Conservation (phyloP, 169 alveolate species). For the Eimeria acervulina region DNA sequence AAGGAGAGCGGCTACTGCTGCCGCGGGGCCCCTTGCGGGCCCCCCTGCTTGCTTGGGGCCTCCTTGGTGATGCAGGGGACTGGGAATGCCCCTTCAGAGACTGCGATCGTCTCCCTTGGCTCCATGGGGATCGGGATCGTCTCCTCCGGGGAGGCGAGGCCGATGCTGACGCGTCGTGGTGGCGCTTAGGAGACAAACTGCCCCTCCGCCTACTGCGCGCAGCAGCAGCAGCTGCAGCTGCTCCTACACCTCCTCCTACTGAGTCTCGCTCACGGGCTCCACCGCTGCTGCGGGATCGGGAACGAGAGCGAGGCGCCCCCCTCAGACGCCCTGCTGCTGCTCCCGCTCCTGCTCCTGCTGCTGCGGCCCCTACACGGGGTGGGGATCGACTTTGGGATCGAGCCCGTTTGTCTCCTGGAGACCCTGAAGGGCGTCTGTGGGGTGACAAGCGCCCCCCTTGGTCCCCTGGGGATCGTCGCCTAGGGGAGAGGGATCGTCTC, state of each 20-base stretch:
- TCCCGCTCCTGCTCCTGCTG: neutral
- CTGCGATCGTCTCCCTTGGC: conserved; percentile 50
- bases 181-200: neutral
- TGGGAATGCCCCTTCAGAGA: neutral
- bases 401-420: conserved; percentile 10
- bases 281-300: conserved; percentile 7
- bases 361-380: neutral
- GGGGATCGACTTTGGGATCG: conserved; percentile 2
- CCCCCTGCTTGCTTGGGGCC: neutral
- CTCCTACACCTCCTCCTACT: neutral
- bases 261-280: conserved; percentile 8
- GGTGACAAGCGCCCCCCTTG: neutral
- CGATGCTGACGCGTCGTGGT: neutral
- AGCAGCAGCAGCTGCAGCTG: neutral
- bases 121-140: conserved; percentile 41
- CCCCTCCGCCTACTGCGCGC: neutral
- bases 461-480: neutral
- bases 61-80: neutral
- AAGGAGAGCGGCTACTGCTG: conserved; percentile 52
- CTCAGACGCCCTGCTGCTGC: neutral
- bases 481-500: conserved; percentile 28
- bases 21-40: conserved; percentile 30
- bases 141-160: conserved; percentile 17
- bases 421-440: neutral
- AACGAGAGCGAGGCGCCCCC: conserved; percentile 42